These are phyloP conservation scores for Moesziomyces sp. DNA, from an alignment of 1,284 basidiomycete genomes.

Conservation along the genomic window DNA sequence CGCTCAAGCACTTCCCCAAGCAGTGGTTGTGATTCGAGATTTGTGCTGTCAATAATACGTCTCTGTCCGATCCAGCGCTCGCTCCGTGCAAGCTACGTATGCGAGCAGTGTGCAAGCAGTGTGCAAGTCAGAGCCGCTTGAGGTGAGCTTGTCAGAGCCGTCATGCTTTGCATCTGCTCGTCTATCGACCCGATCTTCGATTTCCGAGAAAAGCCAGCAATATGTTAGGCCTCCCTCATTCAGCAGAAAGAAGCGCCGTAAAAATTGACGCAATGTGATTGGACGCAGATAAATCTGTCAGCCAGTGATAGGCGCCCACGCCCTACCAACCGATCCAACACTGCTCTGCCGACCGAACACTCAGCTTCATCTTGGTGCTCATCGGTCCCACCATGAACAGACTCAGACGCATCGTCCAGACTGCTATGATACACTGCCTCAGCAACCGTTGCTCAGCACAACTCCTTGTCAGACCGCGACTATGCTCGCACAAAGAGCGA, in stretches of 20 bases:
- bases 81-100: too few species aligned
- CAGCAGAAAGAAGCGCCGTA: too few species aligned
- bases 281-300: neutral
- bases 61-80: neutral
- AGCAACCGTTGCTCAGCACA: too few species aligned
- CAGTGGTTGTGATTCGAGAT: conserved; percentile 63
- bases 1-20: conserved; percentile 65
- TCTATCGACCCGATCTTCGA: too few species aligned
- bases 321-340: neutral
- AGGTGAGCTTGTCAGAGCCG: neutral
- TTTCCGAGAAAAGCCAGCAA: too few species aligned
- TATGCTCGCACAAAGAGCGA: neutral
- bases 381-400: neutral
- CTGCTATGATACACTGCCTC: too few species aligned
- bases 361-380: neutral
- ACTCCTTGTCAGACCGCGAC: too few species aligned
- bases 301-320: neutral
- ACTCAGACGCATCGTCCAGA: too few species aligned
- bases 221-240: too few species aligned
- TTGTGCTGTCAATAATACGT: neutral
- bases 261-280: neutral
- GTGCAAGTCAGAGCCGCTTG: neutral
- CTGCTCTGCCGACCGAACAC: too few species aligned
- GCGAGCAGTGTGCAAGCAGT: too few species aligned
- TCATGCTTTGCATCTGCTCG: too few species aligned